A percentile compares a stretch with the other conserved stretches of the same genome.
phyloP scores from a whole-genome alignment of 1,139 yeast species.

The Candida tetrigidarum region DNA sequence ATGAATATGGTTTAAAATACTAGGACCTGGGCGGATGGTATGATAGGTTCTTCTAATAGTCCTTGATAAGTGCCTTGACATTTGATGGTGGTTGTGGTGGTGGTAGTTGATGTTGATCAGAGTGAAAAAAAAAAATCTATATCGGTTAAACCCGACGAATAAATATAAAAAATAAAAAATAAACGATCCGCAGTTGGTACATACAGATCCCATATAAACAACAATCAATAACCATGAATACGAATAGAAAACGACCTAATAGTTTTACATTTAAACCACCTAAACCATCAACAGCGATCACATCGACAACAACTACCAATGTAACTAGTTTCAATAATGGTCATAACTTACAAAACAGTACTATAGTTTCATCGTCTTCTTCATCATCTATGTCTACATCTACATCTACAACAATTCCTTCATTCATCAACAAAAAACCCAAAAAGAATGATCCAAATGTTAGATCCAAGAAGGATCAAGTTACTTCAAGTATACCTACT shows the following conservation, averaged over 20 bases:
- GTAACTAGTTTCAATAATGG: conserved; percentile 11
- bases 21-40: conserved; percentile 32
- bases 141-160: too few species aligned
- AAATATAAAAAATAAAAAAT: too few species aligned
- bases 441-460: conserved; percentile 11
- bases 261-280: conserved; percentile 2
- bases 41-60: not conserved
- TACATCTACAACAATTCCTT: not conserved
- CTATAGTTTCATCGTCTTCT: conserved; percentile 4
- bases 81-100: too few species aligned
- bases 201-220: too few species aligned
- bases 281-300: conserved; percentile 18
- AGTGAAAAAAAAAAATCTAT: not conserved
- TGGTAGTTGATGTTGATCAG: not conserved
- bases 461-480: not conserved
- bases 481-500: not conserved
- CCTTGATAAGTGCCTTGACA: too few species aligned
- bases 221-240: too few species aligned
- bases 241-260: conserved; percentile 1
- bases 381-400: conserved; percentile 9
- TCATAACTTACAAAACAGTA: conserved; percentile 4
- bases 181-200: too few species aligned
- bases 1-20: conserved; percentile 62
- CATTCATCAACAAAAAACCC: not conserved
- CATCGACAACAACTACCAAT: conserved; percentile 15